Base-by-base conservation (phyloP, 495 filamentous ascomycete species). In the Trichoderma asperelloides region DNA sequence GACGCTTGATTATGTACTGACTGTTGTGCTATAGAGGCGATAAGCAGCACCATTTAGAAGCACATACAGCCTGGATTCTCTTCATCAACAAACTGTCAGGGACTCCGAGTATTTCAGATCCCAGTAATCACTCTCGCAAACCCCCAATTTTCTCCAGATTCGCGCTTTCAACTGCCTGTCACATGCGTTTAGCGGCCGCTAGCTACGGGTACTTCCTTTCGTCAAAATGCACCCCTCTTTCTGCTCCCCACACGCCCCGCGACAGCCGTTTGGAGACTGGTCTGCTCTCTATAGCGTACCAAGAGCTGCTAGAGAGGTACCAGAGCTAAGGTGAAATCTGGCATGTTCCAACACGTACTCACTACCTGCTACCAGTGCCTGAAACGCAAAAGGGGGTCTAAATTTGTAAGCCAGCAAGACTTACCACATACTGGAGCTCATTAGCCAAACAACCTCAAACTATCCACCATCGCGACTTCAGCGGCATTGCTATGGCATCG, bases 401-500 rank as follows among this genome's bases (percentile, higher is more conserved):
- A 33, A 64, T 64, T 64, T 64, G 62, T 64, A 16, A 64, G 62
- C 62, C 12, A 64, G 21, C 55, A 13, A 21, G n/a, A 23, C n/a
- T 63, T 6, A 45, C 41, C 41, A 45, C 41, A 45, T 45, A 45
- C 41, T 63, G 60, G 15, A 33, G 13, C 60, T 23, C 49, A n/a
- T 2, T 55, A 55, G 11, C 11, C 28, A 18, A 33, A n/a, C 62
- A 63, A 63, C 23, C 28, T 47, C 43, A 13, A 43, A 47, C 43
- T 18, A 12, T 47, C 43, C 43, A 16, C 43, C 43, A 18, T 18
- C 43, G 13, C 15, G 43, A 18, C 43, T 15, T 63, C 12, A 16
- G 25, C 62, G 30, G 40, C 64, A 65, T 51, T 30, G 64, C 43
- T 30, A 51, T 65, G 64, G 43, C 64, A 45, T 49, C 40, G 64